Percentiles rank a stretch among this genome's conserved stretches.
These are phyloP conservation scores for Didymella sp. DNA, from an alignment of 2,329 filamentous ascomycete genomes.

Conservation along the genomic window DNA sequence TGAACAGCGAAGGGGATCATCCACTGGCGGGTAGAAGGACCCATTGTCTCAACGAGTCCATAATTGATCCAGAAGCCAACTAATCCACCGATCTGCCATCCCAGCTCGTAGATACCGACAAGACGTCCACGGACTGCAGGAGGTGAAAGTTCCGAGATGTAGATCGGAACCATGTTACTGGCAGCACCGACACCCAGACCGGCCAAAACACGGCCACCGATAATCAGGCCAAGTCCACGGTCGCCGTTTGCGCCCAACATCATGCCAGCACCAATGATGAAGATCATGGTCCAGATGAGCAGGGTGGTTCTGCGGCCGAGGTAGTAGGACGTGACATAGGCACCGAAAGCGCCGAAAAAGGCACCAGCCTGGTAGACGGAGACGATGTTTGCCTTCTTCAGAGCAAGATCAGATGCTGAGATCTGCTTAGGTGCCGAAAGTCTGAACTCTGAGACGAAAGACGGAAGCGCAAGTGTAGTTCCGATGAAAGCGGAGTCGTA, in stretches of 20 bases:
- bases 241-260: conserved; percentile 65
- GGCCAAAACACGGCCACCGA: conserved; percentile 62
- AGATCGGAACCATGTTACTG: conserved; percentile 65
- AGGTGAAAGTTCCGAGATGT: conserved; percentile 63
- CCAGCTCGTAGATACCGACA: conserved; percentile 58
- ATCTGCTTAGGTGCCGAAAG: conserved; percentile 57
- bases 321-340: conserved; percentile 69
- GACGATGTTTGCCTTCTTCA: conserved; percentile 76
- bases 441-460: conserved; percentile 72
- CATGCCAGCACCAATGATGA: conserved; percentile 71
- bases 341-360: conserved; percentile 72
- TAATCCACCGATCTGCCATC: conserved; percentile 56
- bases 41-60: conserved; percentile 54
- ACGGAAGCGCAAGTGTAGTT: conserved; percentile 72
- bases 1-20: conserved; percentile 66
- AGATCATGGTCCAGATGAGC: conserved; percentile 66
- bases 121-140: conserved; percentile 65
- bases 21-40: conserved; percentile 54
- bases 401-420: conserved; percentile 55
- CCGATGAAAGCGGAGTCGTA: conserved; percentile 78
- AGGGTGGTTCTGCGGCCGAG: conserved; percentile 71
- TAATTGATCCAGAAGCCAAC: conserved; percentile 52
- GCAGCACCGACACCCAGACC: conserved; percentile 63
- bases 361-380: conserved; percentile 82
- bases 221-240: conserved; percentile 61